Percentiles rank a stretch among this genome's conserved stretches.
These are phyloP conservation scores for Monilinia fructicola DNA, from an alignment of 2,329 filamentous ascomycete genomes.

Conservation along the genomic window DNA sequence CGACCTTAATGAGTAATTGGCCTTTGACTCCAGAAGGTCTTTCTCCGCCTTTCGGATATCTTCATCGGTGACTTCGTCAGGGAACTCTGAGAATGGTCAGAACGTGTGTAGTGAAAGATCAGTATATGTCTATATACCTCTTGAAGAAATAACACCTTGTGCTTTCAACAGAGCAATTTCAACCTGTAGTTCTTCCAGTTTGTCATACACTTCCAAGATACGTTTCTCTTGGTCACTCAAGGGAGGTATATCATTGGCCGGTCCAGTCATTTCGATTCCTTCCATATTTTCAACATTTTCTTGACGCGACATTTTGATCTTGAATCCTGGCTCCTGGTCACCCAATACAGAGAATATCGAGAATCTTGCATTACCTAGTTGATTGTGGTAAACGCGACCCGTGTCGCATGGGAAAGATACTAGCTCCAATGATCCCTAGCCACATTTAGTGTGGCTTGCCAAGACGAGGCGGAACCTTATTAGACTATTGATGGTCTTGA, in stretches of 20 bases:
- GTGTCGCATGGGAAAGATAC: slow-evolving; percentile 3
- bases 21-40: slow-evolving; percentile 65
- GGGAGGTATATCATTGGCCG: slow-evolving; percentile 42
- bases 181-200: slow-evolving; percentile 67
- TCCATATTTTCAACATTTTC: slow-evolving; percentile 32
- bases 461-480: slow-evolving; percentile 15
- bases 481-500: neutral
- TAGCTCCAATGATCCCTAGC: slow-evolving; percentile 10
- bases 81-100: slow-evolving; percentile 32
- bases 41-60: slow-evolving; percentile 59
- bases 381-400: slow-evolving; percentile 6
- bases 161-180: slow-evolving; percentile 66
- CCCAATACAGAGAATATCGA: neutral
- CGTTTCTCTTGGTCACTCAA: slow-evolving; percentile 66
- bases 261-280: slow-evolving; percentile 32
- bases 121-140: slow-evolving; percentile 29
- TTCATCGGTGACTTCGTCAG: slow-evolving; percentile 47
- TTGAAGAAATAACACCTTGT: slow-evolving; percentile 38
- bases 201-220: slow-evolving; percentile 69
- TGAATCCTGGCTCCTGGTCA: neutral
- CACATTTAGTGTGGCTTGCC: slow-evolving; percentile 22
- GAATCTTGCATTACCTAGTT: neutral
- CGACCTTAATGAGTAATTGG: slow-evolving; percentile 67
- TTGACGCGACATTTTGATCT: slow-evolving; percentile 15
- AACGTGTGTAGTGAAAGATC: slow-evolving; percentile 16